Evolutionary conservation across 345 rosid species (phyloP).

Genomic region (Microcos paniculata): DNA sequence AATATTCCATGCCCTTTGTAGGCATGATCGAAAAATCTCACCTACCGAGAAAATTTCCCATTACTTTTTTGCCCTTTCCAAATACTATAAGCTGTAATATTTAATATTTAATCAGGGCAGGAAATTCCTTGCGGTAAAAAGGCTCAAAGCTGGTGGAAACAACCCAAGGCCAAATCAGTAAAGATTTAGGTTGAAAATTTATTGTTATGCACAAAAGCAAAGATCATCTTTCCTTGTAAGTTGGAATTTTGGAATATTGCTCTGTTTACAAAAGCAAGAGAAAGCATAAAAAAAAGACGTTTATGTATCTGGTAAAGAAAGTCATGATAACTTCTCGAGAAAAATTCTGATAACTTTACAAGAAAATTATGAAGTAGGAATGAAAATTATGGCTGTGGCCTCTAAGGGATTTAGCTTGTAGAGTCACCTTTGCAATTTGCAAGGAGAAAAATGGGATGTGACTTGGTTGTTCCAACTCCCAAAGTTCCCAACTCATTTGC

Average conservation of each 20-base stretch:
- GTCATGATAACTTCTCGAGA: not conserved
- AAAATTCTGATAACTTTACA: not conserved
- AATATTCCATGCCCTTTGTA: not conserved
- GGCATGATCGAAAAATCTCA: not conserved
- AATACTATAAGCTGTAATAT: not conserved
- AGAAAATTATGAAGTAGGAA: constrained; percentile 9
- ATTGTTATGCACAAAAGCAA: not conserved
- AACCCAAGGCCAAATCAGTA: not conserved
- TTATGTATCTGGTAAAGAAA: not conserved
- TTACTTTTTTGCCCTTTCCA: not conserved
- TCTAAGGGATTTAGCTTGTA: not conserved
- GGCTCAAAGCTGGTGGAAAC: not conserved
- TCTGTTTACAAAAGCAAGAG: too few relatives aligned
- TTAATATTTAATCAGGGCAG: not conserved
- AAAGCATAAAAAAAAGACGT: not conserved
- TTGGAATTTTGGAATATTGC: not conserved
- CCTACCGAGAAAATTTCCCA: not conserved
- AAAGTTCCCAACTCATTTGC: not conserved
- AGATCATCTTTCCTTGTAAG: not conserved
- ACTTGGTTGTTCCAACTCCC: not conserved
- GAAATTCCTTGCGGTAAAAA: not conserved
- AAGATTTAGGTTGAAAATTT: not conserved
- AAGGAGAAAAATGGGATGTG: not conserved
- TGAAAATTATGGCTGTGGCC: not conserved
- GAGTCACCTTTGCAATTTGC: not conserved